A percentile compares a stretch with the other conserved stretches of the same genome.
These are phyloP conservation scores for Xylariaceae sp. DNA, from an alignment of 2,329 filamentous ascomycete genomes.

Conservation along the genomic window DNA sequence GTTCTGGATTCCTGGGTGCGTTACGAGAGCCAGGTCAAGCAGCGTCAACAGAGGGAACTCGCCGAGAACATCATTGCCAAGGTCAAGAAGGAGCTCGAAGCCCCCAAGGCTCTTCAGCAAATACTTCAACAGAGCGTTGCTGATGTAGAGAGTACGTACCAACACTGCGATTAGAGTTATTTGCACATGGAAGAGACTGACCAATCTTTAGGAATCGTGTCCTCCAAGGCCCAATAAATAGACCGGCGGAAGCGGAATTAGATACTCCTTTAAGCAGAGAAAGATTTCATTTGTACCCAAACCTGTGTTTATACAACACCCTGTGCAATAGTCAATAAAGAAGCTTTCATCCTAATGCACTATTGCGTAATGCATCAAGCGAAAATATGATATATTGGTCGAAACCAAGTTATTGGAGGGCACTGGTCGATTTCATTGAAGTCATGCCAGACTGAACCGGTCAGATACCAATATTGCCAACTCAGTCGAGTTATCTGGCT, in stretches of 20 bases:
- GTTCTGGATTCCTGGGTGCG: conserved; percentile 98
- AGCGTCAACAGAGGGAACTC: conserved; percentile 95
- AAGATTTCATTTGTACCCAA: conserved; percentile 49
- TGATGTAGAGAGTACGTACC: conserved; percentile 82
- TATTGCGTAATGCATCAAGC: too few species aligned
- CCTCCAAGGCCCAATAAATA: conserved; percentile 64
- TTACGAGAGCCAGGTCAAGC: conserved; percentile 98
- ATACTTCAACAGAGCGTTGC: conserved; percentile 95
- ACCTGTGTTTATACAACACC: conserved; percentile 52
- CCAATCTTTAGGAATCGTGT: conserved; percentile 50
- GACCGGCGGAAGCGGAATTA: conserved; percentile 30
- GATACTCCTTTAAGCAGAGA: conserved; percentile 25
- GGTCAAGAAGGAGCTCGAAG: conserved; percentile 98
- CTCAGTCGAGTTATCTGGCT: too few species aligned
- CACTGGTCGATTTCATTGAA: too few species aligned
- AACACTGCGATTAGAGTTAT: not conserved
- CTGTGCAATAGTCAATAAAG: conserved; percentile 57
- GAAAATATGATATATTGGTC: too few species aligned
- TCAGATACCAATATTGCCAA: too few species aligned
- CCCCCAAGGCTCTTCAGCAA: conserved; percentile 94
- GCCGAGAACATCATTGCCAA: conserved; percentile 91
- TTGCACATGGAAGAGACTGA: conserved; percentile 27
- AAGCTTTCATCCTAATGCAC: conserved; percentile 18
- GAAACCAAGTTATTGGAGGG: too few species aligned
- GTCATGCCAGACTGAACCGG: too few species aligned